Percentiles rank a stretch among this genome's conserved stretches.
Conservation (phyloP, 345 rosid genomes). For the Eucalyptus fibrosa region DNA sequence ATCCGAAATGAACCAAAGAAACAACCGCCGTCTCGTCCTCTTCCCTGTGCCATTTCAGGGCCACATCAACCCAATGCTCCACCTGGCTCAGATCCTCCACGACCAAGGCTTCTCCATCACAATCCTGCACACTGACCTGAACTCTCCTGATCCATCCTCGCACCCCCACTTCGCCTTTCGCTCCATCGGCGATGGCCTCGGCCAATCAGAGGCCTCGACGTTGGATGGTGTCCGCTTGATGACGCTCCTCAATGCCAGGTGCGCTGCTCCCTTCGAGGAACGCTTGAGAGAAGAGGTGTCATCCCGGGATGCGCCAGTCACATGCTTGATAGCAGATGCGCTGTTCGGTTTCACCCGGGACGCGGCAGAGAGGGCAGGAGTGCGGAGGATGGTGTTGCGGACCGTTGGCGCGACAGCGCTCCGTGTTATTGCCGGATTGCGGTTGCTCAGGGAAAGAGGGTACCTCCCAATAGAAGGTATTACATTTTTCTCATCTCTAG, state of each 20-base stretch:
- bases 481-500: background rate
- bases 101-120: slow-evolving; percentile 15
- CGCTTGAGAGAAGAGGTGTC: slow-evolving; percentile 5
- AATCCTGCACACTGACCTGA: slow-evolving; percentile 10
- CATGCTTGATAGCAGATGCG: slow-evolving; percentile 11
- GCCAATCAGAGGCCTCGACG: background rate
- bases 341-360: slow-evolving; percentile 6
- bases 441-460: slow-evolving; percentile 13
- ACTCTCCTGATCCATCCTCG: slow-evolving; percentile 12
- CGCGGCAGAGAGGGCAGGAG: slow-evolving; percentile 2
- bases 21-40: slow-evolving; percentile 1
- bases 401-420: slow-evolving; percentile 16
- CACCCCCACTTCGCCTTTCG: slow-evolving; percentile 13
- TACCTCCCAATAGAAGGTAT: slow-evolving; percentile 6
- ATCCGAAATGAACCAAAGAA: background rate
- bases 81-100: slow-evolving; percentile 17
- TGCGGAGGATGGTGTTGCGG: slow-evolving; percentile 18
- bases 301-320: background rate
- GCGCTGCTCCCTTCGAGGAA: slow-evolving; percentile 3
- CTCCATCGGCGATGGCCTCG: slow-evolving; percentile 1
- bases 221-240: background rate
- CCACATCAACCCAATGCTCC: slow-evolving; percentile 23
- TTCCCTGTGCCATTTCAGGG: slow-evolving; percentile 16
- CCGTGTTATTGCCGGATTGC: slow-evolving; percentile 8
- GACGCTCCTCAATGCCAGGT: background rate